Evolutionary conservation across 116 monocot species (phyloP).

Genomic region (Zostera marina): DNA sequence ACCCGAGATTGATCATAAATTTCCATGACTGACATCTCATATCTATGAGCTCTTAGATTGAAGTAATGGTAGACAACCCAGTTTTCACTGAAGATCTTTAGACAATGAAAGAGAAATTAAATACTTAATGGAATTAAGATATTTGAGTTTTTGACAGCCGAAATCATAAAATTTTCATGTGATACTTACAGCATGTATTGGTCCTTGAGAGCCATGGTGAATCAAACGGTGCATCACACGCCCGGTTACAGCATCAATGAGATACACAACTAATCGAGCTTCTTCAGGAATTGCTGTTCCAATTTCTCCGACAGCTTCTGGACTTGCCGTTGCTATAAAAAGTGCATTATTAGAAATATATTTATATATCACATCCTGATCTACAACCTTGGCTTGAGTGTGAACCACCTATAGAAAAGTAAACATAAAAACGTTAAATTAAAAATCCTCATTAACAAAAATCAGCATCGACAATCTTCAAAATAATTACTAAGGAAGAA

Average conservation of each 20-base stretch:
- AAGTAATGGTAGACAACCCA: slow-evolving; percentile 99
- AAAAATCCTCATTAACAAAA: neutral
- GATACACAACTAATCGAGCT: slow-evolving; percentile 64
- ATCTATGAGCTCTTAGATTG: slow-evolving; percentile 97
- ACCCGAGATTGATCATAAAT: slow-evolving; percentile 92
- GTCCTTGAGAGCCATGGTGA: slow-evolving; percentile 94
- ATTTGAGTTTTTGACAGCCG: neutral
- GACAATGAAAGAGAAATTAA: too few relatives aligned
- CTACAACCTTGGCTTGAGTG: slow-evolving; percentile 87
- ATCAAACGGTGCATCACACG: slow-evolving; percentile 80
- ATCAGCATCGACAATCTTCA: neutral
- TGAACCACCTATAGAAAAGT: slow-evolving; percentile 79
- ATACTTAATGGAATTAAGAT: too few relatives aligned
- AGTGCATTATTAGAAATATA: slow-evolving; percentile 79
- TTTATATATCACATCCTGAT: slow-evolving; percentile 92
- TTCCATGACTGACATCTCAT: slow-evolving; percentile 96
- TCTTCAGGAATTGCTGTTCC: slow-evolving; percentile 86
- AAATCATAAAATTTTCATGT: slow-evolving; percentile 3
- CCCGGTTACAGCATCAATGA: slow-evolving; percentile 92
- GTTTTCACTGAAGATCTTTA: slow-evolving; percentile 93
- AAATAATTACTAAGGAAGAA: too few relatives aligned
- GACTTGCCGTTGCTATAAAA: slow-evolving; percentile 76
- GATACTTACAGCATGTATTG: slow-evolving; percentile 84
- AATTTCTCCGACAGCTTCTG: slow-evolving; percentile 73
- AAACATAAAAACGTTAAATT: neutral